Evolutionary conservation across 441 rosid genomes (phyloP), one percentile per base, ranked within the genome.

Genomic region (Macaranga tanarius): DNA sequence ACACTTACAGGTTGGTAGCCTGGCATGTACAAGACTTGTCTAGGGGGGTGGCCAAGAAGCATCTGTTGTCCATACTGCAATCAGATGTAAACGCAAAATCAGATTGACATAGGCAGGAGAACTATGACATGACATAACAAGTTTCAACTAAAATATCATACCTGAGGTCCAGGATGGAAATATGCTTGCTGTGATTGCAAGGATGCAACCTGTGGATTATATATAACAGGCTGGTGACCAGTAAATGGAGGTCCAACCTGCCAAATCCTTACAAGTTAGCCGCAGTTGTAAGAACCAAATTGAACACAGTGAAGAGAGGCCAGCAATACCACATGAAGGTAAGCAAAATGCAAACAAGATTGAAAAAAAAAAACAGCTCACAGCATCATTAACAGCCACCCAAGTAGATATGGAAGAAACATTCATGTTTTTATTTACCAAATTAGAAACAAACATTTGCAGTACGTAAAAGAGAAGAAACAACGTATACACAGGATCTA

Each of bases 121-220:
- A 19, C 20, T 15, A 26, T 38, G 2, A 50, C 25, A 69, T 13
- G 44, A 25, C 38, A 44, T 9, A n/a, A 60, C 34, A 55, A 68
- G 22, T 26, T 52, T 23, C 22, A n/a, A 64, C 28, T 57, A 44
- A 51, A 42, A 48, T 34, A 34, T 48, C 57, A 19, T 71, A 92
- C 99, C 92, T 90, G 94, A 76, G 93, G 92, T 74, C 86, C 97
- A 79, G 90, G 91, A 75, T 88, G 96, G 76, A 85, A 86, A 84
- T 87, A 95, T 50, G 89, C 75, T 77, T 85, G 97, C 0, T 85
- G 85, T 50, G 90, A 51, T 59, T 85, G 95, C 81, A 84, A 42
- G 44, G 88, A 86, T 64, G 89, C 79, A 76, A 77, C 86, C 84
- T 81, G 97, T 16, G 85, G 84, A 79, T 85, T 86, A 81, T 83